Conservation (phyloP, 495 filamentous ascomycete species). For the Tuber microsphaerosporum region DNA sequence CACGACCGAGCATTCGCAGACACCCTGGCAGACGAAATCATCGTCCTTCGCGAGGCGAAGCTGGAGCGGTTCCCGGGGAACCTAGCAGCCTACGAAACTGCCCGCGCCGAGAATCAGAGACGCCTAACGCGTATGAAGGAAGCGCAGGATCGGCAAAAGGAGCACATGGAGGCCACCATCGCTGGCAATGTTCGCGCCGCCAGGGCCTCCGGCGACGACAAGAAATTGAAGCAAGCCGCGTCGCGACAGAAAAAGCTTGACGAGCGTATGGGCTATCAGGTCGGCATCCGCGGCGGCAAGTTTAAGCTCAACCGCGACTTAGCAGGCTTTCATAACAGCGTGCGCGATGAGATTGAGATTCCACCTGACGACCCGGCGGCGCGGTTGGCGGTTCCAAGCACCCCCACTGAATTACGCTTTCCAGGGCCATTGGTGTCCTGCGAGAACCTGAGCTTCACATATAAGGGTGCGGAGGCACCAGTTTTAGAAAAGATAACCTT, state of each 20-base stretch:
- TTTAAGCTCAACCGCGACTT: slow-evolving; percentile 76
- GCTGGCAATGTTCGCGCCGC: slow-evolving; percentile 60
- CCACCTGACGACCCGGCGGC: slow-evolving; percentile 58
- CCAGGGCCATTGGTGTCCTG: slow-evolving; percentile 64
- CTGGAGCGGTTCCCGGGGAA: slow-evolving; percentile 65
- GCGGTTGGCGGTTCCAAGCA: slow-evolving; percentile 52
- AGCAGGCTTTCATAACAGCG: slow-evolving; percentile 52
- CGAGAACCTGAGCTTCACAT: slow-evolving; percentile 58
- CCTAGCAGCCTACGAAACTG: slow-evolving; percentile 59
- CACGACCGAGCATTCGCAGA: slow-evolving; percentile 73
- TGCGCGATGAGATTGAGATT: slow-evolving; percentile 61
- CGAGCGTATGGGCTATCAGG: slow-evolving; percentile 66
- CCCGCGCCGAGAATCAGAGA: slow-evolving; percentile 58
- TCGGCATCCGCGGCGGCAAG: slow-evolving; percentile 58
- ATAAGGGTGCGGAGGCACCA: slow-evolving; percentile 42
- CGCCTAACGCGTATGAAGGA: slow-evolving; percentile 64
- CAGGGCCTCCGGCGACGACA: slow-evolving; percentile 66
- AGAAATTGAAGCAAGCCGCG: slow-evolving; percentile 70
- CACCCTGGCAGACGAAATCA: slow-evolving; percentile 64
- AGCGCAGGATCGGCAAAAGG: slow-evolving; percentile 65
- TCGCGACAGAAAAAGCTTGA: slow-evolving; percentile 74
- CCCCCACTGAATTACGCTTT: slow-evolving; percentile 59
- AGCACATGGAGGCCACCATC: slow-evolving; percentile 70
- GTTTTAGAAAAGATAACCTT: slow-evolving; percentile 56
- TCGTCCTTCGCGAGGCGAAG: slow-evolving; percentile 62